These are phyloP conservation scores for Cordyceps pruinosa DNA, from an alignment of 2,329 filamentous ascomycete species.

Conservation along the genomic window DNA sequence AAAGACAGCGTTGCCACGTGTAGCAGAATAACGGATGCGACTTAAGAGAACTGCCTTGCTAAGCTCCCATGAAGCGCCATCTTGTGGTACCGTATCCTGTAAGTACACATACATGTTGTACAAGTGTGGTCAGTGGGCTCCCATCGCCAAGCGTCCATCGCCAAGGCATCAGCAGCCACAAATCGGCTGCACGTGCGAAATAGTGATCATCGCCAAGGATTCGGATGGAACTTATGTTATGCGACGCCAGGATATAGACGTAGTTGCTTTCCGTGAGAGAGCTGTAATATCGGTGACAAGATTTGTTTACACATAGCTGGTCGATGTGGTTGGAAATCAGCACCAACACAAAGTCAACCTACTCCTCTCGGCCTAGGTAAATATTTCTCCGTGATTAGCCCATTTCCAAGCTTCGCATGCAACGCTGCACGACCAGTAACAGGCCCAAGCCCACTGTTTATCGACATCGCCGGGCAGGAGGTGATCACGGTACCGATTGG, in stretches of 20 bases:
- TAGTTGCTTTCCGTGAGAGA: background rate
- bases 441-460: background rate
- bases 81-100: too few species aligned
- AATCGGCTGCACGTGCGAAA: background rate
- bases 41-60: too few species aligned
- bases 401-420: background rate
- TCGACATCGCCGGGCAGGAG: background rate
- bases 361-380: conserved; percentile 2
- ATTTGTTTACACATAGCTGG: background rate
- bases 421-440: background rate
- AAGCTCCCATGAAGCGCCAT: too few species aligned
- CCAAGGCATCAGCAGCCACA: conserved; percentile 4
- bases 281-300: background rate
- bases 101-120: background rate
- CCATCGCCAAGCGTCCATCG: conserved; percentile 6
- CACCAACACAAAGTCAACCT: background rate
- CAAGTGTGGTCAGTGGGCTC: background rate
- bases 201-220: background rate
- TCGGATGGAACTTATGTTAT: background rate
- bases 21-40: background rate
- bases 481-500: background rate
- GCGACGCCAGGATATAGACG: background rate
- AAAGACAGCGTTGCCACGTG: background rate
- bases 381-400: background rate
- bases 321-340: background rate